Percentiles rank a stretch among this genome's conserved stretches.
These are phyloP conservation scores for Platanthera guangdongensis DNA, from an alignment of 106 monocot genomes.

Conservation along the genomic window DNA sequence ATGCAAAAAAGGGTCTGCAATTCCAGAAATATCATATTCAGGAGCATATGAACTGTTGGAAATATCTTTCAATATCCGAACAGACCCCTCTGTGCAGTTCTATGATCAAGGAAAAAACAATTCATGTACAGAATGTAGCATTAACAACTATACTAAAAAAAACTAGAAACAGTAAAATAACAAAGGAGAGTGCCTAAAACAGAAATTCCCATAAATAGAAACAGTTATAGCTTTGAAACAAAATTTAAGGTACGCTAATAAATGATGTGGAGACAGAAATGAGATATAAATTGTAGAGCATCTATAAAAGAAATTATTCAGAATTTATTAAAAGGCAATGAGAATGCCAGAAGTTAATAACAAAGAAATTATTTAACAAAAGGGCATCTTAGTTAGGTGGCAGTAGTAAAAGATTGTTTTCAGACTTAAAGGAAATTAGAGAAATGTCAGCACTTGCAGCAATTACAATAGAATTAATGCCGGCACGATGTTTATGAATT, in stretches of 20 bases:
- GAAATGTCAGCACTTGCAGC: background rate
- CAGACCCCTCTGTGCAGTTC: slow-evolving; percentile 66
- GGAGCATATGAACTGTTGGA: slow-evolving; percentile 91
- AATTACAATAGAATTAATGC: background rate
- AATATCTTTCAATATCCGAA: slow-evolving; percentile 75
- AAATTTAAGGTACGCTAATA: background rate
- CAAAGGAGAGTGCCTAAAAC: background rate
- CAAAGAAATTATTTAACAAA: background rate
- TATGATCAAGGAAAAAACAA: slow-evolving; percentile 22
- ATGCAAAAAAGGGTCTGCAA: slow-evolving; percentile 54
- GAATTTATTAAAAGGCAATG: background rate
- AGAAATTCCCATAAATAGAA: background rate
- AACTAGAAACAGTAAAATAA: background rate
- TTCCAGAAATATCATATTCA: slow-evolving; percentile 78
- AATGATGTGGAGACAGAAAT: background rate
- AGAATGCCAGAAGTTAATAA: background rate
- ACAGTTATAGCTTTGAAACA: background rate
- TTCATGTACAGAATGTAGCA: background rate
- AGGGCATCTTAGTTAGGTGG: background rate
- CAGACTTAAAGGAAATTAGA: background rate
- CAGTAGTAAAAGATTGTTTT: background rate
- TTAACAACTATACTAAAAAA: background rate
- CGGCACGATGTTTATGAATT: background rate
- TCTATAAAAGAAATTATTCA: background rate
- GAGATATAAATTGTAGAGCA: background rate